A percentile compares a stretch with the other conserved stretches of the same genome.
phyloP scores from a whole-genome alignment of 495 filamentous ascomycete species.

The Thozetella sp. region DNA sequence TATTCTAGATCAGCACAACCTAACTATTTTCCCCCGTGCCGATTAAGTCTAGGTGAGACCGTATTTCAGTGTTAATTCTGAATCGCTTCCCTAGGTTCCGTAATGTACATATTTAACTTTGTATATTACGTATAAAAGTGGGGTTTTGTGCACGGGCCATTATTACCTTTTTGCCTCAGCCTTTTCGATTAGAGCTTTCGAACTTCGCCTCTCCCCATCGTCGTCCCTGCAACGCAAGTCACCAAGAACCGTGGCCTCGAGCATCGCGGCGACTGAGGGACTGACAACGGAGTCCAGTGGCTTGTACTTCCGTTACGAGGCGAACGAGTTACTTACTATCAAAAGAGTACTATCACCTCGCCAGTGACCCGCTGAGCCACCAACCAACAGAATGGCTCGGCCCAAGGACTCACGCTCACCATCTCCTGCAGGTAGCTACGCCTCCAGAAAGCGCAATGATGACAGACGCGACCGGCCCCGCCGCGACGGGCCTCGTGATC shows the following conservation, averaged over 20 bases:
- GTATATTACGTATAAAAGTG: not conserved
- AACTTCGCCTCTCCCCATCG: not conserved
- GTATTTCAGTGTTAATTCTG: no score
- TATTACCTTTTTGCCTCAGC: conserved; percentile 21
- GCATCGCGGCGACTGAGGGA: no score
- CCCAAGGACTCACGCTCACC: conserved; percentile 92
- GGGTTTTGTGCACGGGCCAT: not conserved
- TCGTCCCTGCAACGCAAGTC: not conserved
- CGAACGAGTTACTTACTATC: conserved; percentile 23
- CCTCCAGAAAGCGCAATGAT: conserved; percentile 75
- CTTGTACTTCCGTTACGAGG: no score
- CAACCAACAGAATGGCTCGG: conserved; percentile 75
- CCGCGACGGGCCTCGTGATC: conserved; percentile 51
- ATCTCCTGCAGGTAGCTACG: conserved; percentile 92
- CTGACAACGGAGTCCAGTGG: no score
- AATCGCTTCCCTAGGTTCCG: no score
- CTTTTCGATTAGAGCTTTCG: conserved; percentile 36
- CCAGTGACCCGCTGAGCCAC: conserved; percentile 56
- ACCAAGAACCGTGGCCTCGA: not conserved
- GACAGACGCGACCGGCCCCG: conserved; percentile 73
- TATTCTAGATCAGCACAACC: no score
- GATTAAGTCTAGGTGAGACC: no score
- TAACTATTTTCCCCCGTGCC: no score
- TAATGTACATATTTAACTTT: no score
- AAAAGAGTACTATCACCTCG: conserved; percentile 65